A percentile compares a stretch with the other conserved stretches of the same genome.
Evolutionary conservation across 1,284 basidiomycete genomes (phyloP).

Genomic region (Sanghuangporus sanghuang): DNA sequence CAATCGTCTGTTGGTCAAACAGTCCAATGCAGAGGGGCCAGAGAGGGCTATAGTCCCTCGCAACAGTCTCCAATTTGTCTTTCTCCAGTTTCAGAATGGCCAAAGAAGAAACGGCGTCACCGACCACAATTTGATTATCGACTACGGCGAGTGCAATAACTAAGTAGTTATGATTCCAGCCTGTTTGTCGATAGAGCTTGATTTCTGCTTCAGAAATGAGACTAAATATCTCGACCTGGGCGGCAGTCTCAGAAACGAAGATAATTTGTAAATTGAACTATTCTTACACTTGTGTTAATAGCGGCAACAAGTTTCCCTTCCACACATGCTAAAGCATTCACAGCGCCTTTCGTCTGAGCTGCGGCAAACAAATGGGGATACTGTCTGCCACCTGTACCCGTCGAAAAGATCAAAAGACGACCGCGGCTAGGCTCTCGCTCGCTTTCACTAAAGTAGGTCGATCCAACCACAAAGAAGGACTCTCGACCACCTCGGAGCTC

Average conservation of each 20-base stretch:
- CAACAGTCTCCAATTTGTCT: conserved; percentile 51
- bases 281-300: conserved; percentile 68
- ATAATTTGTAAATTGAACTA: neutral
- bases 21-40: conserved; percentile 63
- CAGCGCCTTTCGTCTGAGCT: conserved; percentile 48
- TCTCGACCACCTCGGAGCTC: conserved; percentile 25
- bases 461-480: conserved; percentile 55
- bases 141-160: conserved; percentile 57
- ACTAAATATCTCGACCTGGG: conserved; percentile 42
- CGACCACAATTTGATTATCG: conserved; percentile 52
- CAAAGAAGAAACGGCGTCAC: conserved; percentile 82
- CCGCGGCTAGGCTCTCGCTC: conserved; percentile 59
- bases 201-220: conserved; percentile 31
- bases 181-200: conserved; percentile 40
- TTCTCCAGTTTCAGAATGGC: conserved; percentile 56
- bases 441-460: conserved; percentile 40
- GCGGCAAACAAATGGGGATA: conserved; percentile 35
- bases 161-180: conserved; percentile 80
- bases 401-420: conserved; percentile 47
- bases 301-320: conserved; percentile 57
- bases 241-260: neutral
- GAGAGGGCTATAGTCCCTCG: conserved; percentile 74
- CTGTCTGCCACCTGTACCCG: conserved; percentile 20
- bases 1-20: conserved; percentile 49
- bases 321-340: conserved; percentile 49